A percentile compares a stretch with the other conserved stretches of the same genome.
phyloP scores from a whole-genome alignment of 441 rosid species.

The Caryocar brasiliense region DNA sequence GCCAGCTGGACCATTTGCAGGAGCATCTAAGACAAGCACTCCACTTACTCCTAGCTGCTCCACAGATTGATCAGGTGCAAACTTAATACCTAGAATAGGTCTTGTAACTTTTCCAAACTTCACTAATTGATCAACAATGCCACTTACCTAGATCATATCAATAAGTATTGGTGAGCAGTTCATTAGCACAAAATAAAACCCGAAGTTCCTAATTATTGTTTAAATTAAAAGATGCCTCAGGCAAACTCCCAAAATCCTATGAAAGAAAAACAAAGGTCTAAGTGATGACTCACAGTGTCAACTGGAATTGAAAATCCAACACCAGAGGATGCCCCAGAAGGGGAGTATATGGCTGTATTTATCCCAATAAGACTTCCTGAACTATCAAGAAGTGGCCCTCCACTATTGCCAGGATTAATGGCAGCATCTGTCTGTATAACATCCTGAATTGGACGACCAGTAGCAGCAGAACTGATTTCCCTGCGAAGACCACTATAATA shows the following conservation, averaged over 20 bases:
- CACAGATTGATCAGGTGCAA: constrained; percentile 97
- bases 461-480: constrained; percentile 97
- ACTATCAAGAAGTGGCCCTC: constrained; percentile 94
- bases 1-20: constrained; percentile 85
- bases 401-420: constrained; percentile 94
- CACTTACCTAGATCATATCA: constrained; percentile 54
- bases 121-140: constrained; percentile 86
- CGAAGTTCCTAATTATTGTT: not conserved
- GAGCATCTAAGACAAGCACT: constrained; percentile 95
- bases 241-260: not conserved
- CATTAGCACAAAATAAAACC: not conserved
- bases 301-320: constrained; percentile 97
- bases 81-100: constrained; percentile 90
- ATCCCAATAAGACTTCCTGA: constrained; percentile 87
- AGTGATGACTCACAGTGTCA: constrained; percentile 65
- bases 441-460: constrained; percentile 98
- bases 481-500: constrained; percentile 74
- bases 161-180: constrained; percentile 1
- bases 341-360: constrained; percentile 94
- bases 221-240: not conserved
- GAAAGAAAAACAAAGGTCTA: not conserved
- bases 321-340: constrained; percentile 98
- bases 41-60: constrained; percentile 95
- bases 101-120: constrained; percentile 83
- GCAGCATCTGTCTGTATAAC: constrained; percentile 98